A percentile compares a stretch with the other conserved stretches of the same genome.
These are phyloP conservation scores for Ophiostoma sp. DNA, from an alignment of 2,329 filamentous ascomycete genomes.

Conservation along the genomic window DNA sequence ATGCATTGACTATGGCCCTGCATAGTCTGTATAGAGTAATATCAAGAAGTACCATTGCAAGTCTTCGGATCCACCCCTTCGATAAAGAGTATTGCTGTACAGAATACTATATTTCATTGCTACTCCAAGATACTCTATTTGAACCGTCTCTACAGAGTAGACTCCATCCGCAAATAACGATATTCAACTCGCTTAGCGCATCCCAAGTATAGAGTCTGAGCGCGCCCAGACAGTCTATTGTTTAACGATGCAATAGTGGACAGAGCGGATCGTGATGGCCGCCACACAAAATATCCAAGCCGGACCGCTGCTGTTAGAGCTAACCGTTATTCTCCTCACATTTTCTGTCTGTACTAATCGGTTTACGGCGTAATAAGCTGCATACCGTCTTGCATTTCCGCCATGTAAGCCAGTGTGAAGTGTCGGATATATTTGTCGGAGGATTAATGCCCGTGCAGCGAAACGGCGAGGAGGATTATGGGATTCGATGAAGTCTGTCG, in stretches of 20 bases:
- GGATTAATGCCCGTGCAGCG: not conserved
- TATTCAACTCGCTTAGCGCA: not conserved
- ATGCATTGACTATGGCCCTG: not conserved
- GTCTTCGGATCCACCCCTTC: too few relatives aligned
- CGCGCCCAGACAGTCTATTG: constrained; percentile 5
- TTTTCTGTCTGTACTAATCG: not conserved
- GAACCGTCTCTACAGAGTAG: not conserved
- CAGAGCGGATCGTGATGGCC: constrained; percentile 5
- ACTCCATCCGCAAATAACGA: not conserved
- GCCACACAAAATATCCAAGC: not conserved
- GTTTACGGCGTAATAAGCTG: too few relatives aligned
- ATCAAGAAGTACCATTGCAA: too few relatives aligned
- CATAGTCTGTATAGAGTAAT: not conserved
- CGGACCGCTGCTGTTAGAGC: not conserved
- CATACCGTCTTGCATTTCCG: not conserved
- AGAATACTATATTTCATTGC: not conserved
- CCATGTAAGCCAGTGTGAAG: not conserved
- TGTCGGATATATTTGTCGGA: constrained; percentile 5
- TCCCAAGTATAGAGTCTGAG: not conserved
- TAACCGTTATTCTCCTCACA: not conserved
- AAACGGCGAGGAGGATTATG: not conserved
- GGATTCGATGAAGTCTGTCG: not conserved
- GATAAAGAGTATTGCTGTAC: not conserved
- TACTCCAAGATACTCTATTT: not conserved
- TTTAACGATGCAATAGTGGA: not conserved